phyloP scores from a whole-genome alignment of 108 stramenopile genomes.

The Fistulifera solaris region DNA sequence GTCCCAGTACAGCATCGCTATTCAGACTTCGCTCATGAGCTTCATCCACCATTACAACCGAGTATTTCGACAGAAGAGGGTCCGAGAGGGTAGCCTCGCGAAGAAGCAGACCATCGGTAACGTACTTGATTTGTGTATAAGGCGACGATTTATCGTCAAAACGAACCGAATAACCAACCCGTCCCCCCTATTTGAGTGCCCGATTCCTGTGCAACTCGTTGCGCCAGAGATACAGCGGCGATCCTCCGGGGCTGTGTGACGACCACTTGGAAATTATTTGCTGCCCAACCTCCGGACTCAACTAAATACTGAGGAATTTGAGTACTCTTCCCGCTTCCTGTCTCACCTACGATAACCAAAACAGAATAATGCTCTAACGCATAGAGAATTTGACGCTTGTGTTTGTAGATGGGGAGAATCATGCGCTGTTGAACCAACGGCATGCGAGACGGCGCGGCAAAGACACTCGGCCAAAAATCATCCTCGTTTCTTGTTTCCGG shows the following conservation, averaged over 20 bases:
- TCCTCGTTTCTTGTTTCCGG: neutral
- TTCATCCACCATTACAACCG: conserved; percentile 93
- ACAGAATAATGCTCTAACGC: conserved; percentile 64
- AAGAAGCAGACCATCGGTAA: conserved; percentile 90
- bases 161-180: conserved; percentile 75
- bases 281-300: conserved; percentile 78
- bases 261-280: conserved; percentile 53
- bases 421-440: conserved; percentile 48
- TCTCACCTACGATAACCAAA: conserved; percentile 91
- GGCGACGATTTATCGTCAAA: conserved; percentile 60
- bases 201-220: conserved; percentile 71
- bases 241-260: conserved; percentile 90
- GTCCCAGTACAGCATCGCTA: conserved; percentile 86
- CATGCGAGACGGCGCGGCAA: conserved; percentile 3
- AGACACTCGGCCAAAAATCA: neutral
- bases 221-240: conserved; percentile 81
- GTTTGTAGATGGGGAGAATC: conserved; percentile 73
- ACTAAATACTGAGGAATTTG: conserved; percentile 89
- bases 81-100: conserved; percentile 81
- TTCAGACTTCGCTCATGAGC: conserved; percentile 91
- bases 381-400: conserved; percentile 70
- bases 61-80: conserved; percentile 85
- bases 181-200: conserved; percentile 22
- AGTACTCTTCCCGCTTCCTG: conserved; percentile 91
- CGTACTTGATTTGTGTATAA: conserved; percentile 59